Evolutionary conservation across 305 asterid species (phyloP).

Genomic region (Nicotiana rustica): DNA sequence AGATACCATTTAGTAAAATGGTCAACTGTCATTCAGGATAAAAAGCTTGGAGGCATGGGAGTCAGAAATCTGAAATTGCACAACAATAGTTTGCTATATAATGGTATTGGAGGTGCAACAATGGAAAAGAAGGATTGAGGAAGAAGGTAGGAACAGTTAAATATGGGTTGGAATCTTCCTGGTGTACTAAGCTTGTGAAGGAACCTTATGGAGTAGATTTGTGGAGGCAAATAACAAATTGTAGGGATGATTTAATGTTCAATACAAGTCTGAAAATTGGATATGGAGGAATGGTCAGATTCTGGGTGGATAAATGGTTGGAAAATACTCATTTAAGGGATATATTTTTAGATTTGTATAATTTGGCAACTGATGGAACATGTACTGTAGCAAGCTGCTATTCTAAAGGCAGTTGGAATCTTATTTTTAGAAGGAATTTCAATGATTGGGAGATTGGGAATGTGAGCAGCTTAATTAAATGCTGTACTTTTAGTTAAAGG

Average conservation of each 20-base stretch:
- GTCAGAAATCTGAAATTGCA: conserved; percentile 28
- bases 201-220: neutral
- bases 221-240: conserved; percentile 26
- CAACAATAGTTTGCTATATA: conserved; percentile 9
- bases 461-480: conserved; percentile 7
- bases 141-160: conserved; percentile 16
- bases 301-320: conserved; percentile 11
- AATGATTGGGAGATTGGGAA: neutral
- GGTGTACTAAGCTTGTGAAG: conserved; percentile 25
- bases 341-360: neutral
- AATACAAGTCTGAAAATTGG: conserved; percentile 16
- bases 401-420: too few relatives aligned
- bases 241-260: conserved; percentile 25
- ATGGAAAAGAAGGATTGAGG: neutral
- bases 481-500: neutral
- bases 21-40: conserved; percentile 2
- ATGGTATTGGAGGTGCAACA: neutral
- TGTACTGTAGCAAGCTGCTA: neutral
- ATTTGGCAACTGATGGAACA: conserved; percentile 6
- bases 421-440: neutral
- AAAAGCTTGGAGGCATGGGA: conserved; percentile 15
- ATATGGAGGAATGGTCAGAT: conserved; percentile 1
- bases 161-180: conserved; percentile 27
- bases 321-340: conserved; percentile 15
- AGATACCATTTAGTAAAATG: conserved; percentile 23